phyloP scores from a whole-genome alignment of 2,329 filamentous ascomycete species.

The Xylaria sp. region DNA sequence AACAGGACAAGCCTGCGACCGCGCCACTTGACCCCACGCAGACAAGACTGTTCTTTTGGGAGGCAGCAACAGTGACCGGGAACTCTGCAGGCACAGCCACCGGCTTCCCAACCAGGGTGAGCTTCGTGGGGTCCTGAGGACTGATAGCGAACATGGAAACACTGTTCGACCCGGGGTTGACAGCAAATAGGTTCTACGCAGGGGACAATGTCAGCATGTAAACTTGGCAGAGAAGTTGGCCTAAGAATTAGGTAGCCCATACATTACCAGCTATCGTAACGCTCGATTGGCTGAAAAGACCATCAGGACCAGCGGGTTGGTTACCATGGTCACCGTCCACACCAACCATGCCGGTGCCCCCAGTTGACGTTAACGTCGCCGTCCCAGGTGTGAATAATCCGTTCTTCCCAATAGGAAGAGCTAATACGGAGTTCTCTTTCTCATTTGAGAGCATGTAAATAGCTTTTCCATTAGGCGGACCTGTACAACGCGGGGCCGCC shows the following conservation, averaged over 20 bases:
- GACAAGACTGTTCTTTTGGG: slow-evolving; percentile 40
- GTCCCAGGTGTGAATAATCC: slow-evolving; percentile 13
- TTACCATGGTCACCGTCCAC: not conserved
- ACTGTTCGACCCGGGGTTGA: slow-evolving; percentile 65
- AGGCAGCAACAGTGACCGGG: slow-evolving; percentile 63
- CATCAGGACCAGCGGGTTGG: slow-evolving; percentile 53
- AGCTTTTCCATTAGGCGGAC: slow-evolving; percentile 19
- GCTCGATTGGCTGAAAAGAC: slow-evolving; percentile 62
- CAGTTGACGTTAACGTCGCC: slow-evolving; percentile 17
- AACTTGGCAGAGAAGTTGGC: not conserved
- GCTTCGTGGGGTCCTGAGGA: slow-evolving; percentile 54
- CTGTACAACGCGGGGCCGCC: slow-evolving; percentile 10
- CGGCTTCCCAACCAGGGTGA: slow-evolving; percentile 58
- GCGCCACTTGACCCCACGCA: slow-evolving; percentile 52
- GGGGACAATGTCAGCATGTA: slow-evolving; percentile 14
- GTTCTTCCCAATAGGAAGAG: slow-evolving; percentile 18
- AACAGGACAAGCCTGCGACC: slow-evolving; percentile 48
- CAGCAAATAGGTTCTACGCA: slow-evolving; percentile 62
- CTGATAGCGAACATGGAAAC: slow-evolving; percentile 62
- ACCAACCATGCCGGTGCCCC: slow-evolving; percentile 19
- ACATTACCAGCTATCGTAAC: slow-evolving; percentile 63
- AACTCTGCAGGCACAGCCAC: slow-evolving; percentile 61
- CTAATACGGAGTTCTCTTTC: slow-evolving; percentile 17
- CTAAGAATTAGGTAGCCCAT: slow-evolving; percentile 25
- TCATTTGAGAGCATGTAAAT: slow-evolving; percentile 30